Percentiles rank a stretch among this genome's conserved stretches.
Evolutionary conservation across 441 rosid genomes (phyloP).

Genomic region (Pelargonium cotyledonis): DNA sequence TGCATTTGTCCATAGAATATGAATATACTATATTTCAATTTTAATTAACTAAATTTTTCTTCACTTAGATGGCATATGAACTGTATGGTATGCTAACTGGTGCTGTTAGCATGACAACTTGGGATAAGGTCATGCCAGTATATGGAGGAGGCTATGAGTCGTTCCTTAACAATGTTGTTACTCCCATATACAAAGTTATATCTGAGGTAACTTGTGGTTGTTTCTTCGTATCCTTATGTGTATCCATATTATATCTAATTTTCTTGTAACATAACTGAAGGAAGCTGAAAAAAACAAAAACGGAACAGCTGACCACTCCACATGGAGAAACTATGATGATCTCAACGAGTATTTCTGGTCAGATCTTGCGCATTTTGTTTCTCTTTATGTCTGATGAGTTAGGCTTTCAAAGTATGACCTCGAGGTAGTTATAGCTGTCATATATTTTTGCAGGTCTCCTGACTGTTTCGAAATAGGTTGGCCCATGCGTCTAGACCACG

Average conservation of each 20-base stretch:
- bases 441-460: conserved; percentile 59
- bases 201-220: conserved; percentile 37
- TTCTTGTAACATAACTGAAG: conserved; percentile 38
- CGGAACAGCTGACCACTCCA: conserved; percentile 84
- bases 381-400: conserved; percentile 13
- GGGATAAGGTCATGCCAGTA: conserved; percentile 56
- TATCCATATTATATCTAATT: conserved; percentile 20
- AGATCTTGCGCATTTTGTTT: conserved; percentile 18
- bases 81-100: conserved; percentile 66
- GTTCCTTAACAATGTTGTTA: conserved; percentile 69
- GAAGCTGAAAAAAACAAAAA: conserved; percentile 76
- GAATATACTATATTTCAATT: background rate
- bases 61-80: conserved; percentile 83
- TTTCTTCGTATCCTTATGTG: conserved; percentile 12
- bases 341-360: conserved; percentile 93
- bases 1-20: background rate
- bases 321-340: conserved; percentile 98
- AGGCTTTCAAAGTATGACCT: conserved; percentile 22
- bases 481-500: conserved; percentile 78
- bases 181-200: conserved; percentile 74
- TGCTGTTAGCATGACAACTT: conserved; percentile 47
- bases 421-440: conserved; percentile 18
- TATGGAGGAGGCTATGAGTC: conserved; percentile 64
- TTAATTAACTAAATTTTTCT: background rate
- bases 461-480: conserved; percentile 89